phyloP scores from a whole-genome alignment of 2,329 filamentous ascomycete genomes.

The Alternaria ventricosa region DNA sequence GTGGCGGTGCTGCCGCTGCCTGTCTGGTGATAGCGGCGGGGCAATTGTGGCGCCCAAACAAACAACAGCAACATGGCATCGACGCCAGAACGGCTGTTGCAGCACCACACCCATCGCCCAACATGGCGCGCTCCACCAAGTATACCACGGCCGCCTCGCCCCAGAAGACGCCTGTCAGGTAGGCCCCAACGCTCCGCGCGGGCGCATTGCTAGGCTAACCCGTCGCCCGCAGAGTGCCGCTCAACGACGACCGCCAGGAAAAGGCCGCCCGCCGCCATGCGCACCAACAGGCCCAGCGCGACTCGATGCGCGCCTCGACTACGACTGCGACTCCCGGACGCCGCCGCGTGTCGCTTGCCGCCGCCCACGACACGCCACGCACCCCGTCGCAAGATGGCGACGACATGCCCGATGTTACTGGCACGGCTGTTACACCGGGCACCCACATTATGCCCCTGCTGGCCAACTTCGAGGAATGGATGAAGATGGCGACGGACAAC shows the following conservation, averaged over 20 bases:
- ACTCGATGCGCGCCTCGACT: constrained; percentile 79
- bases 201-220: constrained; percentile 3
- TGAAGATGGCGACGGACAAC: constrained; percentile 99
- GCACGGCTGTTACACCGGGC: constrained; percentile 86
- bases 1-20: background rate
- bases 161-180: constrained; percentile 53
- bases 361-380: constrained; percentile 52
- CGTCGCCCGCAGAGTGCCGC: constrained; percentile 72
- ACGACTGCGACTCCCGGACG: constrained; percentile 73
- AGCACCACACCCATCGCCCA: constrained; percentile 13
- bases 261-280: constrained; percentile 89
- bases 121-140: constrained; percentile 64
- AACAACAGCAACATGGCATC: constrained; percentile 18
- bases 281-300: constrained; percentile 87
- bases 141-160: constrained; percentile 55
- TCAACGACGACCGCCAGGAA: constrained; percentile 94
- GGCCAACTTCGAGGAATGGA: constrained; percentile 99
- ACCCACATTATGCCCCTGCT: constrained; percentile 88
- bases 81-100: constrained; percentile 16
- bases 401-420: constrained; percentile 67
- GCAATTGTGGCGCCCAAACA: constrained; percentile 8
- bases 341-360: constrained; percentile 66
- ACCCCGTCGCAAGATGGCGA: constrained; percentile 58
- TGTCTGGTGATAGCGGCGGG: background rate
- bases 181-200: background rate